Conservation (phyloP, 768 basidiomycete genomes). For the Lactarius sanguifluus region DNA sequence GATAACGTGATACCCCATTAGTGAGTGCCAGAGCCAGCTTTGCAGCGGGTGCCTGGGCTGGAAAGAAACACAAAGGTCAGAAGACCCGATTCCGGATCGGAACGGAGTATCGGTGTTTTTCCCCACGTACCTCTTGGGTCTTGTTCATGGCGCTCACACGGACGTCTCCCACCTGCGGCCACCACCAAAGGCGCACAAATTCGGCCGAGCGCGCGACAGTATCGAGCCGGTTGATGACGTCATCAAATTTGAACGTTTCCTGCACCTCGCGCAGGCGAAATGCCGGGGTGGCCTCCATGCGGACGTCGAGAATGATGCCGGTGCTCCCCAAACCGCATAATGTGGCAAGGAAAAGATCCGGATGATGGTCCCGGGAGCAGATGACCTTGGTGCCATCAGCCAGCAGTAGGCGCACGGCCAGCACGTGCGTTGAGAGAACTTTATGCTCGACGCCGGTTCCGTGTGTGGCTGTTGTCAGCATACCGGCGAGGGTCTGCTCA, state of each 20-base stretch:
- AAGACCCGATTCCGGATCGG: constrained; percentile 24
- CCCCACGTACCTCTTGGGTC: constrained; percentile 62
- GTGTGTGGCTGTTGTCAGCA: constrained; percentile 93
- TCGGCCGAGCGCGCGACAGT: constrained; percentile 61
- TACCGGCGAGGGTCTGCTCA: constrained; percentile 91
- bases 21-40: constrained; percentile 66
- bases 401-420: constrained; percentile 70
- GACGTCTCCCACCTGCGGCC: constrained; percentile 71
- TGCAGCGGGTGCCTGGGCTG: constrained; percentile 54
- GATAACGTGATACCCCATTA: constrained; percentile 77
- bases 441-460: constrained; percentile 80
- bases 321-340: constrained; percentile 90
- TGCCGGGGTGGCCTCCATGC: constrained; percentile 74
- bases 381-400: constrained; percentile 69
- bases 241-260: constrained; percentile 58
- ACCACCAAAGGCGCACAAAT: constrained; percentile 97
- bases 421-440: constrained; percentile 80
- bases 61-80: constrained; percentile 18
- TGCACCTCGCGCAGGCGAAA: constrained; percentile 80
- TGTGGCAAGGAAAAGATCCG: constrained; percentile 85
- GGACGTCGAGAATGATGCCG: constrained; percentile 79
- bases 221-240: constrained; percentile 59
- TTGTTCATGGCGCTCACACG: constrained; percentile 74
- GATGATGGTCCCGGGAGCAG: constrained; percentile 60
- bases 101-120: constrained; percentile 32